These are phyloP conservation scores for Penicillium parvum DNA, from an alignment of 495 filamentous ascomycete species.

Conservation along the genomic window DNA sequence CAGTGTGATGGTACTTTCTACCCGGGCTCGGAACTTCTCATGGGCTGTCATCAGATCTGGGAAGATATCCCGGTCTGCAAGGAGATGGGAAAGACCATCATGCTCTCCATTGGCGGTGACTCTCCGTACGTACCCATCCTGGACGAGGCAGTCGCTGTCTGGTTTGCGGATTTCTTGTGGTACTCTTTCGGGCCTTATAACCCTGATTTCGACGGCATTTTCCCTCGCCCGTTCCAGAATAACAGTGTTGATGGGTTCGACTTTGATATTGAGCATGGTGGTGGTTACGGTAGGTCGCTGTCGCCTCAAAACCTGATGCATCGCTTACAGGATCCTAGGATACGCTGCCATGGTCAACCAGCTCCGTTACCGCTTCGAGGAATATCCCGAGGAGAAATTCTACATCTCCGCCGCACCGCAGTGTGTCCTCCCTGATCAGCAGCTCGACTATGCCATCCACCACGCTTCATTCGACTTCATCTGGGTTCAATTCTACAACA, in stretches of 20 bases:
- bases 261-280: conserved; percentile 56
- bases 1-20: conserved; percentile 54
- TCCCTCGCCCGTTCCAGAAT: conserved; percentile 57
- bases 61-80: conserved; percentile 65
- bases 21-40: conserved; percentile 33
- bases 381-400: conserved; percentile 41
- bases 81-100: conserved; percentile 57
- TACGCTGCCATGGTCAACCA: conserved; percentile 44
- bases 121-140: conserved; percentile 36
- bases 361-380: conserved; percentile 49
- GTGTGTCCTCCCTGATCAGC: conserved; percentile 56
- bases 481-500: conserved; percentile 70
- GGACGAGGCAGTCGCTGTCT: conserved; percentile 27
- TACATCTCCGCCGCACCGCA: conserved; percentile 65
- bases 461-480: conserved; percentile 56
- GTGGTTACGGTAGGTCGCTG: conserved; percentile 39
- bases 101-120: conserved; percentile 62
- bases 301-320: conserved; percentile 2
- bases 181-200: conserved; percentile 54
- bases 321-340: conserved; percentile 25
- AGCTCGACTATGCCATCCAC: conserved; percentile 49
- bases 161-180: conserved; percentile 61
- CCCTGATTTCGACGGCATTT: background rate
- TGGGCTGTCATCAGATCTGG: conserved; percentile 48
- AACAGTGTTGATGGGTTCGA: conserved; percentile 69